Percentiles rank a stretch among this genome's conserved stretches.
phyloP scores from a whole-genome alignment of 352 stramenopile genomes.

The Pythium rishiriense region DNA sequence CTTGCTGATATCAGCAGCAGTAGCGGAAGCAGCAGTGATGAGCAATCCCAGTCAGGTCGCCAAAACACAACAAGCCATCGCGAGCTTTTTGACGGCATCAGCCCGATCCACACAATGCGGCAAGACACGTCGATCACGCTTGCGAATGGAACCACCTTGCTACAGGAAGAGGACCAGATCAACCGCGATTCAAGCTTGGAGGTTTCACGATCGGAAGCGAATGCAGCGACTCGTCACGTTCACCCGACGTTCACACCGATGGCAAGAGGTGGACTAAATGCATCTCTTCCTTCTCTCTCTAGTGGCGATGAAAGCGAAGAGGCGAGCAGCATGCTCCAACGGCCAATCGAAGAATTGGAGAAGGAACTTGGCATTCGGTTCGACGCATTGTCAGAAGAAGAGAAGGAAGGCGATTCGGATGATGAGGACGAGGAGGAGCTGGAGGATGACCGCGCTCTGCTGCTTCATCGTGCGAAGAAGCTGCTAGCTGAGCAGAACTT shows the following conservation, averaged over 20 bases:
- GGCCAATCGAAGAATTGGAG: constrained; percentile 72
- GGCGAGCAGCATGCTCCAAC: constrained; percentile 41
- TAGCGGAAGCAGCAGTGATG: constrained; percentile 36
- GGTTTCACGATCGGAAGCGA: not conserved
- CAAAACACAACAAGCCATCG: constrained; percentile 3
- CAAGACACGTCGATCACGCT: constrained; percentile 12
- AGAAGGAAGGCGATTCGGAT: constrained; percentile 46
- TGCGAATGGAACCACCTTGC: constrained; percentile 10
- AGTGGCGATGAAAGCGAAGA: constrained; percentile 32
- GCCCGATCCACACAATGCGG: constrained; percentile 20
- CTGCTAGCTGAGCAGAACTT: constrained; percentile 27
- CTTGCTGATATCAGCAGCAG: constrained; percentile 69
- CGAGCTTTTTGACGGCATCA: constrained; percentile 26
- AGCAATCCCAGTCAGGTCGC: not conserved
- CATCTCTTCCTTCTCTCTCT: constrained; percentile 13
- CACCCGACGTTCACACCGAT: not conserved
- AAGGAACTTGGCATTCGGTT: constrained; percentile 68
- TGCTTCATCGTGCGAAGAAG: constrained; percentile 29
- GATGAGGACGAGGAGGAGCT: constrained; percentile 34
- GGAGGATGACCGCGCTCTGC: constrained; percentile 28
- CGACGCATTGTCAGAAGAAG: constrained; percentile 58
- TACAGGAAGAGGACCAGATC: constrained; percentile 8
- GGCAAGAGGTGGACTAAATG: not conserved
- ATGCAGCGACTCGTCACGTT: not conserved
- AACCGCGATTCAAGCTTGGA: not conserved